Base-by-base conservation (phyloP, 345 rosid species). In the Citrus inodora region DNA sequence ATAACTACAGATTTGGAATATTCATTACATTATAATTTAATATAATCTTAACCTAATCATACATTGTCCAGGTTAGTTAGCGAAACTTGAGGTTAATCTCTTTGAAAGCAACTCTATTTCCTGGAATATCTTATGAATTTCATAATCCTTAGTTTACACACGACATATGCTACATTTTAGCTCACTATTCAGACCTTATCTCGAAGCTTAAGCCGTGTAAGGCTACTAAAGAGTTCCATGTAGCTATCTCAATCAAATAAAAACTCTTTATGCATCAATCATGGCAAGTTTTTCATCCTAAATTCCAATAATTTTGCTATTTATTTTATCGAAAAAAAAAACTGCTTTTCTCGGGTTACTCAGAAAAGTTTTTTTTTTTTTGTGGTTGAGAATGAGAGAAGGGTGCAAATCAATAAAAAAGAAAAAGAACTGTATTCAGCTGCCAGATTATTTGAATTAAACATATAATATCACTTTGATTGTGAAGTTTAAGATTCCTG, bases 181-280 rank as follows among this genome's bases (percentile, higher is more conserved):
- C 69, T 70, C 71, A 80, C 82, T 78, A 35, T 73, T 82, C 80
- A 78, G 77, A 82, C n/a, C 51, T 72, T 37, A 71, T 81, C 78
- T 38, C 58, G 1, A 64, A 25, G 37, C 30, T 11, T 35, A 66
- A 7, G 72, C 21, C 66, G 30, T 30, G 32, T 35, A 33, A 73
- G 58, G 74, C 74, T 58, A 58, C 73, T 28, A 40, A 17, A 62
- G 53, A 40, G 59, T 73, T 74, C 75, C 74, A 24, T 56, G 51
- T 56, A 61, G 27, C 73, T 32, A 55, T 68, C 83, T 56, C 58
- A 13, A 63, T 9, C 55, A 66, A n/a, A 70, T 32, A 65, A 75
- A 78, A 64, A 63, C 48, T 63, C 1, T 61, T 11, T 35, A 17
- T 67, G 53, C 46, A 40, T 76, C 67, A 30, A 71, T 71, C 74